These are phyloP conservation scores for Epichloe typhina DNA, from an alignment of 2,329 filamentous ascomycete species.

Conservation along the genomic window DNA sequence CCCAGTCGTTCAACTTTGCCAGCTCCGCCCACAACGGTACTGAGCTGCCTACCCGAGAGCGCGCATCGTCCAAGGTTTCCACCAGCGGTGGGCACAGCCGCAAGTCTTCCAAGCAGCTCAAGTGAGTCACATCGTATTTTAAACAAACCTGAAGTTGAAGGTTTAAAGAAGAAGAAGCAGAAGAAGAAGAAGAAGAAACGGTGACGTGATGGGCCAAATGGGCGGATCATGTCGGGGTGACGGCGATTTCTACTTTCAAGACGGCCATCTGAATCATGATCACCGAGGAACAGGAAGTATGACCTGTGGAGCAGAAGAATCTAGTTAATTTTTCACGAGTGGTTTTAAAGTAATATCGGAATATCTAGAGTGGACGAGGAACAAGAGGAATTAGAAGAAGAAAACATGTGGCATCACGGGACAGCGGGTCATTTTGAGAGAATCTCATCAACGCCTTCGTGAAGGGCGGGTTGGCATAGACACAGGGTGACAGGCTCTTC, in stretches of 20 bases:
- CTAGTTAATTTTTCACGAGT: background rate
- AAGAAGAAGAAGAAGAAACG: background rate
- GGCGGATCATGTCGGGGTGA: background rate
- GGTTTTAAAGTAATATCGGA: background rate
- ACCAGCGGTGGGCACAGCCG: conserved; percentile 17
- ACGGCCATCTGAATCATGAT: background rate
- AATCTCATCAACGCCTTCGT: background rate
- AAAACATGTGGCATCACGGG: background rate
- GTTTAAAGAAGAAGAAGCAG: background rate
- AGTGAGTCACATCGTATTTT: conserved; percentile 10
- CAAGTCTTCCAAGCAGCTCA: conserved; percentile 21
- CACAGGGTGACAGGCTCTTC: background rate
- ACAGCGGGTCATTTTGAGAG: background rate
- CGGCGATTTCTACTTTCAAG: background rate
- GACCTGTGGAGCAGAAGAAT: background rate
- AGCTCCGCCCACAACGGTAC: conserved; percentile 13
- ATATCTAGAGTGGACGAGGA: background rate
- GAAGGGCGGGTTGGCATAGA: conserved; percentile 4
- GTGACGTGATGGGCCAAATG: background rate
- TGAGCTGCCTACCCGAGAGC: conserved; percentile 25
- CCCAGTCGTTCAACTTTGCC: conserved; percentile 30
- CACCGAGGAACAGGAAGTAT: background rate
- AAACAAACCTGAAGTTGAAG: background rate
- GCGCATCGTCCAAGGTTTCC: conserved; percentile 17
- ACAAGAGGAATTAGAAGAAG: background rate